Evolutionary conservation across 2,329 filamentous ascomycete genomes (phyloP).

Genomic region (Phialemonium atrogriseum): DNA sequence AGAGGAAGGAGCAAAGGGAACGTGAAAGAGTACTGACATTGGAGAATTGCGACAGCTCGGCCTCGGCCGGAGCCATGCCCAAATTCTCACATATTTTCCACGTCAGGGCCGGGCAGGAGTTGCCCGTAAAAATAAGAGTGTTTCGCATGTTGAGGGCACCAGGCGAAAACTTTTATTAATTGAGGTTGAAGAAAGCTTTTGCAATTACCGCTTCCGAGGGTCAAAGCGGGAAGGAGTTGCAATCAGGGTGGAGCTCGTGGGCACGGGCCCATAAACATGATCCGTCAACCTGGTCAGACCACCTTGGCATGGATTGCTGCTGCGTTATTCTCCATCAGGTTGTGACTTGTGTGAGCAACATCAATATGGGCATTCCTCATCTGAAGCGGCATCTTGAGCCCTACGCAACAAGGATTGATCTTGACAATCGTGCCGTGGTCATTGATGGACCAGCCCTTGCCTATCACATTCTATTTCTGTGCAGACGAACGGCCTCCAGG

Average conservation of each 20-base stretch:
- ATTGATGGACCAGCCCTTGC: slow-evolving; percentile 77
- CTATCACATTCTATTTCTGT: slow-evolving; percentile 59
- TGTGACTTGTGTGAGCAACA: slow-evolving; percentile 4
- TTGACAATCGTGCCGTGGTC: slow-evolving; percentile 36
- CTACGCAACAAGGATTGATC: slow-evolving; percentile 33
- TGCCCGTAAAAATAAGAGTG: slow-evolving; percentile 60
- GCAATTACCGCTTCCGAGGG: neutral
- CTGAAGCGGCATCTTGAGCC: slow-evolving; percentile 44
- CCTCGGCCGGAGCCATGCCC: slow-evolving; percentile 55
- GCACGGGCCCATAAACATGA: neutral
- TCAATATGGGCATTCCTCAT: slow-evolving; percentile 50
- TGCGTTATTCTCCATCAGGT: slow-evolving; percentile 1
- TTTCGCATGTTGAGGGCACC: slow-evolving; percentile 45
- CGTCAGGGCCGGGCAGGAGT: slow-evolving; percentile 57
- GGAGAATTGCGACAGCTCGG: slow-evolving; percentile 62
- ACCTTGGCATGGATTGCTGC: neutral
- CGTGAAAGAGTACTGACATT: slow-evolving; percentile 35
- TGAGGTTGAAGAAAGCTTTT: slow-evolving; percentile 4
- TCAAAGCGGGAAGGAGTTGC: slow-evolving; percentile 8
- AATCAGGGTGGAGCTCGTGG: neutral
- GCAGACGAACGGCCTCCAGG: slow-evolving; percentile 22
- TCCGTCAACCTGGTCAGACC: neutral
- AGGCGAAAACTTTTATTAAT: slow-evolving; percentile 15
- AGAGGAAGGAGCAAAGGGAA: slow-evolving; percentile 13
- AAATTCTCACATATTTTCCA: slow-evolving; percentile 60